Evolutionary conservation across 2,329 filamentous ascomycete species (phyloP).

Genomic region (Hymenoscyphus albidus): DNA sequence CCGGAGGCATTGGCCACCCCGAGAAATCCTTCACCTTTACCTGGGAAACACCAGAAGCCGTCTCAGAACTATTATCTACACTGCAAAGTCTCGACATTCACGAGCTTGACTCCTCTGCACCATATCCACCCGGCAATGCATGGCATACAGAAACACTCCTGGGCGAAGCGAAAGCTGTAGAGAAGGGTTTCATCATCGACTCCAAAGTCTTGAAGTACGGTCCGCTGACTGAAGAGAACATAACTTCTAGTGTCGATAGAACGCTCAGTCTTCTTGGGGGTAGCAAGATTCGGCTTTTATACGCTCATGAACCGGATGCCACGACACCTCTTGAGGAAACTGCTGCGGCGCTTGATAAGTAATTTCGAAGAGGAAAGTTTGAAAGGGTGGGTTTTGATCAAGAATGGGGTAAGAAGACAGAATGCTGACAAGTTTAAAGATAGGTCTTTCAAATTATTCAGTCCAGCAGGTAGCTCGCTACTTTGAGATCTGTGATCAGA

Average conservation of each 20-base stretch:
- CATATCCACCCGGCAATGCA: constrained; percentile 12
- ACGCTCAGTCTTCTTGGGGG: neutral
- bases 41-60: constrained; percentile 1
- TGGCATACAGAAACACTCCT: constrained; percentile 14
- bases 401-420: neutral
- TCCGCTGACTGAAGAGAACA: constrained; percentile 1
- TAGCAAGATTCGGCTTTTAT: constrained; percentile 11
- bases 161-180: constrained; percentile 4
- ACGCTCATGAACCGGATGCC: constrained; percentile 21
- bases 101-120: constrained; percentile 14
- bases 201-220: constrained; percentile 13
- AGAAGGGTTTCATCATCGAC: constrained; percentile 12
- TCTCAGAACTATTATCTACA: neutral
- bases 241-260: neutral
- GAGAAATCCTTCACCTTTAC: neutral
- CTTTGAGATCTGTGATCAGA: constrained; percentile 26
- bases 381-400: constrained; percentile 8
- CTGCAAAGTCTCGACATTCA: constrained; percentile 10
- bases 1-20: neutral
- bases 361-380: constrained; percentile 32
- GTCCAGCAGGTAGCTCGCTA: constrained; percentile 23
- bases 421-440: constrained; percentile 7
- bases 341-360: constrained; percentile 26
- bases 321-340: constrained; percentile 25
- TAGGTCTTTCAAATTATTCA: constrained; percentile 33